Base-by-base conservation (phyloP, 495 filamentous ascomycete genomes). In the Lasiosphaeria hispida region DNA sequence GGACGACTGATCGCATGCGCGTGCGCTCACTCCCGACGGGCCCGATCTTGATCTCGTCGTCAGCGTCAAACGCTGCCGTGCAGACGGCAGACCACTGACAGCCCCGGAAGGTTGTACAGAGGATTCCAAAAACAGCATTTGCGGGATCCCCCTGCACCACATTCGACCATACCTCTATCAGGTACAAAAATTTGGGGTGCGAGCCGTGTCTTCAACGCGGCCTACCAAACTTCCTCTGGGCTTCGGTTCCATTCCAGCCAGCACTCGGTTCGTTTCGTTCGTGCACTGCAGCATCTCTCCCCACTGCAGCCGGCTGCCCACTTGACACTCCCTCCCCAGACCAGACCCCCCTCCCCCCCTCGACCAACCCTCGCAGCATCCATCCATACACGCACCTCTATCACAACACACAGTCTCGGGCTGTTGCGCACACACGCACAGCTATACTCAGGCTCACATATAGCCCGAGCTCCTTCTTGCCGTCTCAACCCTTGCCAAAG, bases 91-190 rank as follows among this genome's bases (percentile, higher is more conserved):
- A 30, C 61, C 59, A 53, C 36, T 47, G 48, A 58, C 55, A 66
- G 53, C 64, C 53, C 57, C 59, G 63, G 58, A 66, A 63, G 57
- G 67, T 72, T 64, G 69, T 63, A 69, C 65, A 63, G 57, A 49
- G 62, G 57, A 61, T 69, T 68, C 70, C 70, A 68, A 71, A 72
- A 72, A 71, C 64, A 71, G 67, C 53, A 66, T 59, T 59, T 57
- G 69, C 63, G 63, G 66, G 60, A 68, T 51, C 57, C 63, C 62
- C 58, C 58, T 63, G 54, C 39, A 30, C 69, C 64, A 66, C 64
- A 53, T 48, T 61, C 54, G 43, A 58, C 56, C 60, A 64, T 61
- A 43, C 55, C 58, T 64, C 57, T 57, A 66, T 63, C 66, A 69
- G 63, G 64, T 63, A 59, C 70, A 63, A 65, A 71, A 64, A 63